phyloP scores from a whole-genome alignment of 345 rosid species.

The Lumnitzera littorea region DNA sequence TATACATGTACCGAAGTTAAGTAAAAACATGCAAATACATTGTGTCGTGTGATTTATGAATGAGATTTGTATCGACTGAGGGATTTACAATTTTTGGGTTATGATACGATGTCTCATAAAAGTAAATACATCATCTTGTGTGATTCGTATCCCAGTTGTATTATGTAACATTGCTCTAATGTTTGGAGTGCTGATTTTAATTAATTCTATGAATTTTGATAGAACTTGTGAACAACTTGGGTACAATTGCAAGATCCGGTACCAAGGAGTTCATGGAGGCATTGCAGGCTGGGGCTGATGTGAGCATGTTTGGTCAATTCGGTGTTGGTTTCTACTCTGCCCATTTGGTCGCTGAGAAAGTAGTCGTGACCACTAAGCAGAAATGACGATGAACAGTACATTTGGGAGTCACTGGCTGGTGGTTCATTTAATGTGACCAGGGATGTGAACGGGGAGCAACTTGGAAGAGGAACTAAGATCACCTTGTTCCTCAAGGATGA shows the following conservation, averaged over 20 bases:
- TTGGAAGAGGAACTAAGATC: slow-evolving; percentile 43
- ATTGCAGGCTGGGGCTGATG: slow-evolving; percentile 45
- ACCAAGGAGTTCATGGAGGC: slow-evolving; percentile 49
- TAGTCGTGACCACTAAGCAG: slow-evolving; percentile 34
- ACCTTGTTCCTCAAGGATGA: slow-evolving; percentile 41
- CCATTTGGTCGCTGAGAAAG: slow-evolving; percentile 38
- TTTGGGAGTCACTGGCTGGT: slow-evolving; percentile 43
- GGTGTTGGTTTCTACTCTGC: slow-evolving; percentile 47
- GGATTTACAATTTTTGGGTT: too few relatives aligned
- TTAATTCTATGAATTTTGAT: not conserved
- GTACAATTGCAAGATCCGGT: slow-evolving; percentile 41
- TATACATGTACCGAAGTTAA: too few relatives aligned
- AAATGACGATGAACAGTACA: slow-evolving; percentile 37
- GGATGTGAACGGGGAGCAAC: slow-evolving; percentile 32
- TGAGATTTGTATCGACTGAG: too few relatives aligned
- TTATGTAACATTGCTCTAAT: too few relatives aligned
- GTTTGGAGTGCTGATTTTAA: not conserved
- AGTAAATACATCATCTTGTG: too few relatives aligned
- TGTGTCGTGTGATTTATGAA: too few relatives aligned
- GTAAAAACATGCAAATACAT: too few relatives aligned
- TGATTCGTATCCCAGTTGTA: too few relatives aligned
- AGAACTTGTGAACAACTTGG: slow-evolving; percentile 43
- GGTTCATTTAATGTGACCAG: slow-evolving; percentile 38
- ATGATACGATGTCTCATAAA: too few relatives aligned
- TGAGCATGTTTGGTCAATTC: slow-evolving; percentile 47